Percentiles rank a stretch among this genome's conserved stretches.
These are phyloP conservation scores for Colletotrichum brevisporum DNA, from an alignment of 2,329 filamentous ascomycete genomes.

Conservation along the genomic window DNA sequence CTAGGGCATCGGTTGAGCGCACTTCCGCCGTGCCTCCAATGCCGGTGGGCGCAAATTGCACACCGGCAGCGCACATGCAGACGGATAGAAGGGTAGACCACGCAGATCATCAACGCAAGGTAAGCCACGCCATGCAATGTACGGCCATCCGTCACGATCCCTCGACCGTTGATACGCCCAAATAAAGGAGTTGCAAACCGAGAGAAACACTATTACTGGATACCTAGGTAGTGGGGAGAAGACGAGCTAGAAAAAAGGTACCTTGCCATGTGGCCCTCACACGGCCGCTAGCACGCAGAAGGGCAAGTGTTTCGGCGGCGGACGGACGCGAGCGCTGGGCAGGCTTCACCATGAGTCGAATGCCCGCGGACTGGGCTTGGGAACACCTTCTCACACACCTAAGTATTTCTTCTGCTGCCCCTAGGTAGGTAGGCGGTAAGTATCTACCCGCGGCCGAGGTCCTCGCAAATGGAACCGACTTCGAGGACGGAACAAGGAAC, in stretches of 20 bases:
- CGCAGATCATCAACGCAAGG: slow-evolving; percentile 17
- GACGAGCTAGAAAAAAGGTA: background rate
- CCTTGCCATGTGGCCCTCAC: slow-evolving; percentile 29
- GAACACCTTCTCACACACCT: background rate
- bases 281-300: slow-evolving; percentile 34
- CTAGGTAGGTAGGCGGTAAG: background rate
- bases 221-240: background rate
- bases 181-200: background rate
- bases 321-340: background rate
- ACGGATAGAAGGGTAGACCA: background rate
- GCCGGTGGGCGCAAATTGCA: background rate
- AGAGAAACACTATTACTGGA: background rate
- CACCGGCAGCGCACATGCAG: background rate
- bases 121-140: background rate
- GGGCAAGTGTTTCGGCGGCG: slow-evolving; percentile 36
- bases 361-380: background rate
- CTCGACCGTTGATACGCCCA: background rate
- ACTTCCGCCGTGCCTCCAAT: background rate
- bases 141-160: background rate
- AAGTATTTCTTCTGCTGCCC: slow-evolving; percentile 3
- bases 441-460: no score
- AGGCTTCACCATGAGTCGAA: slow-evolving; percentile 10
- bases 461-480: background rate
- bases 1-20: background rate
- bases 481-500: slow-evolving; percentile 3